Conservation (phyloP, 1,139 yeast species). For the Kodamaea alishanica region DNA sequence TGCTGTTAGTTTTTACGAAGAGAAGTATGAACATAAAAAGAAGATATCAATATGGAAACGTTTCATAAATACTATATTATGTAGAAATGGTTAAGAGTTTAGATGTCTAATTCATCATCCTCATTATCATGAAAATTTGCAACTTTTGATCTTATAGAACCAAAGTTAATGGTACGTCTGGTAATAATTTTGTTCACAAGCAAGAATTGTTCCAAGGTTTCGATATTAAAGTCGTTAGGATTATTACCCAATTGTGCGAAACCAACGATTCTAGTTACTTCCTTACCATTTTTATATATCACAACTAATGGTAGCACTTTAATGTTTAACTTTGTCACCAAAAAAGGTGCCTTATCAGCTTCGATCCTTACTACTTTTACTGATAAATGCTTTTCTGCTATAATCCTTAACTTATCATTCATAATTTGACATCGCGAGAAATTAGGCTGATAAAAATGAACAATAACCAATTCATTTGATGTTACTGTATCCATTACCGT, state of each 20-base stretch:
- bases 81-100: slow-evolving; percentile 1
- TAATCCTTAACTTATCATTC: slow-evolving; percentile 45
- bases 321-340: slow-evolving; percentile 57
- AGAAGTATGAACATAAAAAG: neutral
- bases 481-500: slow-evolving; percentile 52
- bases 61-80: slow-evolving; percentile 2
- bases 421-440: slow-evolving; percentile 60
- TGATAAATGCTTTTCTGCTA: slow-evolving; percentile 55
- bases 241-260: slow-evolving; percentile 54
- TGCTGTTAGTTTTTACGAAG: too few species aligned
- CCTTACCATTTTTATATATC: slow-evolving; percentile 58
- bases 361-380: slow-evolving; percentile 55
- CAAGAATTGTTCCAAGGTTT: slow-evolving; percentile 46
- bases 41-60: slow-evolving; percentile 3
- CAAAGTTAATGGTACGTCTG: slow-evolving; percentile 31
- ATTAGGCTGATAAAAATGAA: slow-evolving; percentile 63
- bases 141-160: slow-evolving; percentile 14
- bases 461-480: slow-evolving; percentile 40
- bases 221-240: slow-evolving; percentile 28
- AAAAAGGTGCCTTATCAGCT: slow-evolving; percentile 68
- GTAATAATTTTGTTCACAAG: slow-evolving; percentile 27
- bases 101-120: slow-evolving; percentile 12
- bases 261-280: slow-evolving; percentile 59
- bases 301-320: slow-evolving; percentile 71
- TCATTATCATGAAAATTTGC: slow-evolving; percentile 21